Evolutionary conservation across 2,329 filamentous ascomycete genomes (phyloP).

Genomic region (Fonsecaea erecta): DNA sequence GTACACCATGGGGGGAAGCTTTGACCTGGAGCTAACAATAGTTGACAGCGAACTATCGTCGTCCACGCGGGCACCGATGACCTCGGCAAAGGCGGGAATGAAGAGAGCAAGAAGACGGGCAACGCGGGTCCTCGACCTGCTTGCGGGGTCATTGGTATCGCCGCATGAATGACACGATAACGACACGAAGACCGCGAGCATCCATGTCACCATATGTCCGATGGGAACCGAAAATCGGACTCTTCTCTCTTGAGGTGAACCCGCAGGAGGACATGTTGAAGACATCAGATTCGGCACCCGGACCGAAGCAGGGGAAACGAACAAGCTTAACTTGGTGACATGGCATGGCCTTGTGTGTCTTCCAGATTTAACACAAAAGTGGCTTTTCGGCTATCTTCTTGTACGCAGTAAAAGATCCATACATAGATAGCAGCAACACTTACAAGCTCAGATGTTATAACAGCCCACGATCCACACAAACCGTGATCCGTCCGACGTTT

Average conservation of each 20-base stretch:
- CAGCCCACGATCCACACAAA: neutral
- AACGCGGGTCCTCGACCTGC: conserved; percentile 93
- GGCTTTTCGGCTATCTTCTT: conserved; percentile 6
- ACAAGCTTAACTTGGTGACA: neutral
- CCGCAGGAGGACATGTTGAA: neutral
- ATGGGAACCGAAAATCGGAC: neutral
- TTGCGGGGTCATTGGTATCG: conserved; percentile 95
- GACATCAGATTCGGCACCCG: neutral
- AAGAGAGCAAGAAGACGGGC: conserved; percentile 97
- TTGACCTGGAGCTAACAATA: neutral
- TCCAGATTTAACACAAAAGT: neutral
- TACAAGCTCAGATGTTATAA: neutral
- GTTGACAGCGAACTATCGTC: conserved; percentile 81
- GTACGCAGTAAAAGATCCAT: conserved; percentile 12
- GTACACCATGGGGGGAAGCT: neutral
- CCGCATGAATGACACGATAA: conserved; percentile 42
- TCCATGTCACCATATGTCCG: neutral
- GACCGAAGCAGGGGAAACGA: neutral
- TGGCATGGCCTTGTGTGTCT: neutral
- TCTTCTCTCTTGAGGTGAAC: neutral
- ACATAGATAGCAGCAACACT: conserved; percentile 10
- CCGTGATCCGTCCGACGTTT: neutral
- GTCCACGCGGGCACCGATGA: conserved; percentile 95
- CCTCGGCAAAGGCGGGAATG: conserved; percentile 86
- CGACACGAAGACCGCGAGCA: neutral